These are phyloP conservation scores for Lactarius evosmus DNA, from an alignment of 768 basidiomycete genomes.

Conservation along the genomic window DNA sequence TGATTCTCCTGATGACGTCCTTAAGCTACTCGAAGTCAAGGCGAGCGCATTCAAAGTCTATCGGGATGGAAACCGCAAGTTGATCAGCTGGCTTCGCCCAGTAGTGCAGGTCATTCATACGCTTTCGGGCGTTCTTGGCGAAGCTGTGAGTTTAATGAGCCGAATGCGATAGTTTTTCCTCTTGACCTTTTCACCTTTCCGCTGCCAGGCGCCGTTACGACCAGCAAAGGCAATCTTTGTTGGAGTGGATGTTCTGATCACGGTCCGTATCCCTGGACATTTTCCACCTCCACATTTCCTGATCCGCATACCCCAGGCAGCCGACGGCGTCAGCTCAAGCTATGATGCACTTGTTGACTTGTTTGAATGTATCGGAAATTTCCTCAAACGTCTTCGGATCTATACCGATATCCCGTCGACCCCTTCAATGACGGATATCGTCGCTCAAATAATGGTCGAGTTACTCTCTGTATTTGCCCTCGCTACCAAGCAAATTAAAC, in stretches of 20 bases:
- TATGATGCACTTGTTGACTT: slow-evolving; percentile 4
- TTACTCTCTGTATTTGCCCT: slow-evolving; percentile 1
- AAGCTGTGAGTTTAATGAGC: neutral
- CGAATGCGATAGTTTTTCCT: neutral
- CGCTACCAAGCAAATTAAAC: slow-evolving; percentile 4
- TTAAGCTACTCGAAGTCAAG: neutral
- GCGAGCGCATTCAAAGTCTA: neutral
- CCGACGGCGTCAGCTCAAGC: neutral
- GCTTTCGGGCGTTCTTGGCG: neutral
- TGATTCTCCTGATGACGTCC: neutral
- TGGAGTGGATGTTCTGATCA: slow-evolving; percentile 1
- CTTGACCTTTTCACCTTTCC: too few species aligned
- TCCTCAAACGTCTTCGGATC: slow-evolving; percentile 3
- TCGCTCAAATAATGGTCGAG: slow-evolving; percentile 1
- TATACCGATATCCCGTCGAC: slow-evolving; percentile 1
- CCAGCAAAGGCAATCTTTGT: neutral
- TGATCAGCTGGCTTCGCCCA: neutral
- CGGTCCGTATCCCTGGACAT: neutral
- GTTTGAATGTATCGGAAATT: slow-evolving; percentile 3
- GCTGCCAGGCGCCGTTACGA: neutral
- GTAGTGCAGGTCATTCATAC: neutral
- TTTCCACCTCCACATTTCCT: neutral
- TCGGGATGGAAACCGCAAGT: neutral
- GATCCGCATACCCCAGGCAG: neutral
- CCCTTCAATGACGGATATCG: neutral